These are phyloP conservation scores for Calonectria pseudoreteaudii DNA, from an alignment of 2,329 filamentous ascomycete genomes.

Conservation along the genomic window DNA sequence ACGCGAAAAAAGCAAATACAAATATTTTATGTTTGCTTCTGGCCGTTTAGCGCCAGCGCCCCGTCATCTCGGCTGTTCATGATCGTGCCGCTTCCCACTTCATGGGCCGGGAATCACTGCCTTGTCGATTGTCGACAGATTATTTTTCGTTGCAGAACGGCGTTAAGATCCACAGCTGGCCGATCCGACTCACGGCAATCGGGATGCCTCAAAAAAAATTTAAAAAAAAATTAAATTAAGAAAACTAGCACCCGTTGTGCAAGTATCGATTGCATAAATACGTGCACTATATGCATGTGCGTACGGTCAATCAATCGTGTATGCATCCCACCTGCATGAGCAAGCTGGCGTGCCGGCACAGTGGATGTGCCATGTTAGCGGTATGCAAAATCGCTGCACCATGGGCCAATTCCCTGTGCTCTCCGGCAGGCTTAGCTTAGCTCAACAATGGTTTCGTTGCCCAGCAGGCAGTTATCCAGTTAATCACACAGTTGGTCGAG, in stretches of 20 bases:
- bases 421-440: not conserved
- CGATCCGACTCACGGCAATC: slow-evolving; percentile 18
- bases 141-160: slow-evolving; percentile 4
- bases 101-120: slow-evolving; percentile 1
- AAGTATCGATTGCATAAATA: slow-evolving; percentile 1
- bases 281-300: not conserved
- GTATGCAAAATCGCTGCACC: slow-evolving; percentile 8
- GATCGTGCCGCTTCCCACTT: not conserved
- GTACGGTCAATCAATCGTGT: not conserved
- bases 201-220: not conserved
- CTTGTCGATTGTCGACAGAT: not conserved
- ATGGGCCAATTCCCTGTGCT: not conserved
- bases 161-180: not conserved
- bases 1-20: slow-evolving; percentile 5
- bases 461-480: not conserved
- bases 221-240: too few species aligned
- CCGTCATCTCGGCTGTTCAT: slow-evolving; percentile 23
- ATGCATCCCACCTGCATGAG: slow-evolving; percentile 8
- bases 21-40: slow-evolving; percentile 1
- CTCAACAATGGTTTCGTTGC: not conserved
- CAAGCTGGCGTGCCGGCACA: not conserved
- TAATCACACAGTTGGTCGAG: slow-evolving; percentile 17
- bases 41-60: slow-evolving; percentile 14
- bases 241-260: not conserved
- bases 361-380: not conserved